These are phyloP conservation scores for Marasmius tenuissimus DNA, from an alignment of 1,284 basidiomycete species.

Conservation along the genomic window DNA sequence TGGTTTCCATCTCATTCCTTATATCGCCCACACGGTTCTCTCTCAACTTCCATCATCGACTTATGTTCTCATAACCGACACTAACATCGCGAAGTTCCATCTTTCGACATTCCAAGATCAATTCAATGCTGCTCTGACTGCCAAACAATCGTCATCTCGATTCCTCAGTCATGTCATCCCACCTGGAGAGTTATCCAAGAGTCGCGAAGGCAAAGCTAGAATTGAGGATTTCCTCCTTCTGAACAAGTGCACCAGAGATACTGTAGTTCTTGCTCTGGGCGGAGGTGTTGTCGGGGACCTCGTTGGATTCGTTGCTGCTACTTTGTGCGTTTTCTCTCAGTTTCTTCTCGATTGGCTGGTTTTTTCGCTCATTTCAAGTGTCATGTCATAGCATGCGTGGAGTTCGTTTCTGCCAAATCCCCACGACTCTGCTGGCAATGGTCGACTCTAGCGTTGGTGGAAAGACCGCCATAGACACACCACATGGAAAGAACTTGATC, in stretches of 20 bases:
- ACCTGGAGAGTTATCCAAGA: conserved; percentile 93
- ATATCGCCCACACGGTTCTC: conserved; percentile 83
- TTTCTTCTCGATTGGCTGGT: not conserved
- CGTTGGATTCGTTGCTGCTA: conserved; percentile 95
- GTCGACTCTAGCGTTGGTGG: conserved; percentile 98
- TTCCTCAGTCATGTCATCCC: conserved; percentile 82
- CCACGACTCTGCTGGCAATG: conserved; percentile 97
- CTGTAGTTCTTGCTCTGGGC: conserved; percentile 90
- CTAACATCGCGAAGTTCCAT: conserved; percentile 82
- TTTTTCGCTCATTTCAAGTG: not conserved
- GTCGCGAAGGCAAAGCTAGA: conserved; percentile 86
- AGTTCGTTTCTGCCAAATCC: conserved; percentile 85
- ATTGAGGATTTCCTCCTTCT: conserved; percentile 94
- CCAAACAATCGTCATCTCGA: conserved; percentile 46
- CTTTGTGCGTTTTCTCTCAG: conserved; percentile 72
- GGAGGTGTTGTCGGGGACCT: conserved; percentile 98
- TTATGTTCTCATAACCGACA: conserved; percentile 94
- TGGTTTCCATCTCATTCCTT: conserved; percentile 86
- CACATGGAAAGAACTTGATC: conserved; percentile 95
- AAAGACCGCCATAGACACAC: conserved; percentile 97
- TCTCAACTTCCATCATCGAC: conserved; percentile 78
- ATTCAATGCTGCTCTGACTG: conserved; percentile 45
- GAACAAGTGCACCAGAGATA: conserved; percentile 90
- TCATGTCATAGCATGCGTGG: conserved; percentile 70
- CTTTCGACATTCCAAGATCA: conserved; percentile 66